Percentiles rank a stretch among this genome's conserved stretches.
Evolutionary conservation across 176 grass and related monocot species (phyloP).

Genomic region (Oryza longistaminata): DNA sequence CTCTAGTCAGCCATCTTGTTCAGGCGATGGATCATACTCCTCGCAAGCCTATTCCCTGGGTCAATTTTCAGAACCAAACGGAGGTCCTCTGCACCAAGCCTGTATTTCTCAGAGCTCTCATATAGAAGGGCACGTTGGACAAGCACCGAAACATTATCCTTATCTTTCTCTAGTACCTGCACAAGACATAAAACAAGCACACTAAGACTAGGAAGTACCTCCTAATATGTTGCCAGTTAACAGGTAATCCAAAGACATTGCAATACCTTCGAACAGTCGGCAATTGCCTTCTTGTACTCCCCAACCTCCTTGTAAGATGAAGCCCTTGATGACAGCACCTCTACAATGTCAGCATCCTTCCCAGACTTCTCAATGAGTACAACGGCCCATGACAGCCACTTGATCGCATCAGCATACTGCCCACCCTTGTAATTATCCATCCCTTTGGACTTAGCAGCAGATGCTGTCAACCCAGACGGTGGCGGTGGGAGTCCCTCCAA

Average conservation of each 20-base stretch:
- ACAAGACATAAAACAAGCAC: constrained; percentile 29
- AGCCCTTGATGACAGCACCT: constrained; percentile 90
- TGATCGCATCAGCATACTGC: constrained; percentile 96
- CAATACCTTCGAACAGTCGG: constrained; percentile 90
- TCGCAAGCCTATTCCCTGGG: constrained; percentile 85
- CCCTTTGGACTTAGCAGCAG: constrained; percentile 72
- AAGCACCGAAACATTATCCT: constrained; percentile 74
- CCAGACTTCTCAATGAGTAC: constrained; percentile 78
- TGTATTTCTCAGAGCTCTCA: constrained; percentile 95
- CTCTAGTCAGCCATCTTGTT: constrained; percentile 95
- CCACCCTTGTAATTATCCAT: constrained; percentile 97
- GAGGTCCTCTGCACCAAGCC: constrained; percentile 90
- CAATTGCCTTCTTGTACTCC: constrained; percentile 99
- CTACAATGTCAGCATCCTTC: constrained; percentile 55
- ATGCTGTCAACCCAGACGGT: constrained; percentile 69
- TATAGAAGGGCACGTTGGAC: constrained; percentile 93
- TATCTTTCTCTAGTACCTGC: constrained; percentile 82
- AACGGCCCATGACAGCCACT: constrained; percentile 94
- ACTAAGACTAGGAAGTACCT: not conserved
- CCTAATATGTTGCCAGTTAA: not conserved
- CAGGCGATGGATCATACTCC: constrained; percentile 91
- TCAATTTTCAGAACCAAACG: constrained; percentile 98
- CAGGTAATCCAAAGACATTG: not conserved
- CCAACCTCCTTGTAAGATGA: constrained; percentile 99
- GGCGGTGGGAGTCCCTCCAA: constrained; percentile 83